These are phyloP conservation scores for Nematodospora anomalae DNA, from an alignment of 1,139 yeast species.

Conservation along the genomic window DNA sequence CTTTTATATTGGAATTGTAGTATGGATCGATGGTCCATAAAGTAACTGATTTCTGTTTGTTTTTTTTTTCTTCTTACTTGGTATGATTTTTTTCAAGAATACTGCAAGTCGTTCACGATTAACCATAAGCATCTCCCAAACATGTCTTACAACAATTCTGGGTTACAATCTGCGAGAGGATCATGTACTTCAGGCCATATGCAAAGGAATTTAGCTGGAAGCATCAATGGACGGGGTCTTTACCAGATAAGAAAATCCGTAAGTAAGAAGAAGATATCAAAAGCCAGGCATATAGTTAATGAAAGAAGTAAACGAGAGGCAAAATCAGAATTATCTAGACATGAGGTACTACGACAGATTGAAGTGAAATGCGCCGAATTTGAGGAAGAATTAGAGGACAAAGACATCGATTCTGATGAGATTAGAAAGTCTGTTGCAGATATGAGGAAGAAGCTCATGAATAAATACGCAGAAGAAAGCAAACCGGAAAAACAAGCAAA, in stretches of 20 bases:
- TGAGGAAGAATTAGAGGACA: conserved; percentile 56
- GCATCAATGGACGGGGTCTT: conserved; percentile 19
- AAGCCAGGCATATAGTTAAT: conserved; percentile 18
- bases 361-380: conserved; percentile 58
- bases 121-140: background rate
- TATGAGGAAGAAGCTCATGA: conserved; percentile 23
- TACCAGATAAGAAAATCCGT: conserved; percentile 15
- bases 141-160: conserved; percentile 72
- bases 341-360: conserved; percentile 47
- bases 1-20: too few relatives aligned
- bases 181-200: conserved; percentile 73
- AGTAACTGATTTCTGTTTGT: too few relatives aligned
- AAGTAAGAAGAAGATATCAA: conserved; percentile 15
- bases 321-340: conserved; percentile 37
- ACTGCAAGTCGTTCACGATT: too few relatives aligned
- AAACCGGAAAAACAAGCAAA: background rate
- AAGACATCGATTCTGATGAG: conserved; percentile 30
- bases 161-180: conserved; percentile 65
- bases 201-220: conserved; percentile 48
- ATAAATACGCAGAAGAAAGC: background rate
- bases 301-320: conserved; percentile 22
- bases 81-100: too few relatives aligned
- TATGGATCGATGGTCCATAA: too few relatives aligned
- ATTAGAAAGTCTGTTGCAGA: conserved; percentile 24
- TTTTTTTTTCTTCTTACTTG: too few relatives aligned